phyloP scores from a whole-genome alignment of 352 stramenopile genomes.

The Phytophthora pinifolia region DNA sequence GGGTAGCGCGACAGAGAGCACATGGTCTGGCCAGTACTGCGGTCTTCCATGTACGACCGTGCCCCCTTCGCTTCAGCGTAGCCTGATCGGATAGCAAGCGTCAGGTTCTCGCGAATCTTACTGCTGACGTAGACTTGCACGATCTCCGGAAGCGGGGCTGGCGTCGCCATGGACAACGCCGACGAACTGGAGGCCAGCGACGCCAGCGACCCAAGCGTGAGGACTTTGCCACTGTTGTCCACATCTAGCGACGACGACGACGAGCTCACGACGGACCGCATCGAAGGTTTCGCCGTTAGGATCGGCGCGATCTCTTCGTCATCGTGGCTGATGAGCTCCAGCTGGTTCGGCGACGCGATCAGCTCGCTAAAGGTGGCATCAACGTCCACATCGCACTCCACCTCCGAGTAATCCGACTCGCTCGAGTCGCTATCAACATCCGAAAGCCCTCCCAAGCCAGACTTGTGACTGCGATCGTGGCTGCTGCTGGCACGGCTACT shows the following conservation, averaged over 20 bases:
- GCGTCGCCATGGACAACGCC: constrained; percentile 20
- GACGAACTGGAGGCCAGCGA: constrained; percentile 29
- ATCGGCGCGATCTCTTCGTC: constrained; percentile 70
- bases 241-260: constrained; percentile 39
- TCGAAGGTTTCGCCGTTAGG: constrained; percentile 18
- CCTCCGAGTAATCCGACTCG: constrained; percentile 82
- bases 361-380: constrained; percentile 87
- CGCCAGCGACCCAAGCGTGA: constrained; percentile 22
- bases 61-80: constrained; percentile 86
- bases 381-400: constrained; percentile 84
- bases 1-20: constrained; percentile 51
- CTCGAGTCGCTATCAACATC: constrained; percentile 48
- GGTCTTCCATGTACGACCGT: constrained; percentile 89
- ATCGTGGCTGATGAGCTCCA: constrained; percentile 59
- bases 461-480: constrained; percentile 33
- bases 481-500: constrained; percentile 38
- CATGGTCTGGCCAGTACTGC: constrained; percentile 51
- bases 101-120: constrained; percentile 83
- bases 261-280: constrained; percentile 27
- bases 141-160: constrained; percentile 34
- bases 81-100: constrained; percentile 67
- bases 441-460: constrained; percentile 28
- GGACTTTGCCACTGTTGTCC: constrained; percentile 20
- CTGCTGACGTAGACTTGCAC: constrained; percentile 89
- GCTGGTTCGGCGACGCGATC: constrained; percentile 55